Percentiles rank a stretch among this genome's conserved stretches.
phyloP scores from a whole-genome alignment of 1,139 yeast species.

The Yamadazyma sp. region DNA sequence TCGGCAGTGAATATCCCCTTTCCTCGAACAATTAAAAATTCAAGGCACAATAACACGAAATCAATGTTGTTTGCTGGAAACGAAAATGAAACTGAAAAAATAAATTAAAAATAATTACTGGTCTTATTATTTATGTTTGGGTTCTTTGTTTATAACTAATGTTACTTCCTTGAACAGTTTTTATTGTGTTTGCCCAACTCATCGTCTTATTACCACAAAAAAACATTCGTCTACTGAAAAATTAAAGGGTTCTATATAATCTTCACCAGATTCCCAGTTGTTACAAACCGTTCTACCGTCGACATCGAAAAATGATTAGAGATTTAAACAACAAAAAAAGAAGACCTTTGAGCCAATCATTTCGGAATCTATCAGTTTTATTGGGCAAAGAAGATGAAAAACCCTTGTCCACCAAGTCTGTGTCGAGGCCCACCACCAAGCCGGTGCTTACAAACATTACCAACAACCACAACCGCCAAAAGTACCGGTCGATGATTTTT shows the following conservation, averaged over 20 bases:
- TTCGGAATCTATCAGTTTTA: constrained; percentile 11
- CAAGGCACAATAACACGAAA: background rate
- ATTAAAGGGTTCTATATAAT: background rate
- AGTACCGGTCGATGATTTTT: constrained; percentile 4
- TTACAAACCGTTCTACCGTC: no score
- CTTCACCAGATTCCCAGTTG: background rate
- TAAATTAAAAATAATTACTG: no score
- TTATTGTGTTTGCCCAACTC: background rate
- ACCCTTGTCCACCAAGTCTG: background rate
- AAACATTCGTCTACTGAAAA: background rate
- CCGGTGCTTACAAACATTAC: background rate
- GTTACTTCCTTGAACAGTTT: background rate
- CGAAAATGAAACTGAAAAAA: no score
- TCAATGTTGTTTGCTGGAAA: no score
- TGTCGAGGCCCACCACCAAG: background rate
- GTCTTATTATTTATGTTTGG: background rate
- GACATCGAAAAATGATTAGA: background rate
- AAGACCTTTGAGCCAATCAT: constrained; percentile 18
- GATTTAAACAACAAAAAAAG: constrained; percentile 8
- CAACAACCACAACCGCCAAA: constrained; percentile 3
- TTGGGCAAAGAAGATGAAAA: background rate
- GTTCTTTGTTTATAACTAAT: background rate
- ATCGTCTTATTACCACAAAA: background rate
- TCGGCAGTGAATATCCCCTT: constrained; percentile 1
- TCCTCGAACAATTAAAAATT: background rate